These are phyloP conservation scores for Pyrus betulifolia DNA, from an alignment of 306 rosid species.

Conservation along the genomic window DNA sequence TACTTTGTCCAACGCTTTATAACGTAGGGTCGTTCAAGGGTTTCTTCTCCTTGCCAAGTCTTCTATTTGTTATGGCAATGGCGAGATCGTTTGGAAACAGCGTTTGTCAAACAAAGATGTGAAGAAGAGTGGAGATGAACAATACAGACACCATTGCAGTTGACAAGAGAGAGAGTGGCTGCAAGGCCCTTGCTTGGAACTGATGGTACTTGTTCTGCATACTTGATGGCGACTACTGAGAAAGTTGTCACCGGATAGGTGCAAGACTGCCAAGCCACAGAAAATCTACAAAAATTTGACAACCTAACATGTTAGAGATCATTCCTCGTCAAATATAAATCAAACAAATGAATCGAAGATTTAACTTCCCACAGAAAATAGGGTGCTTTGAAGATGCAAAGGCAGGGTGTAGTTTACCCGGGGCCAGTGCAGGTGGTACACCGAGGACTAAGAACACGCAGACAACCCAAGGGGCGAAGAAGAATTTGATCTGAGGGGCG, in stretches of 20 bases:
- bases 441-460: conserved; percentile 74
- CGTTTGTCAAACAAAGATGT: conserved; percentile 68
- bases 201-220: conserved; percentile 71
- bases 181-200: conserved; percentile 62
- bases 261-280: conserved; percentile 93
- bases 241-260: conserved; percentile 83
- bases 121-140: conserved; percentile 70
- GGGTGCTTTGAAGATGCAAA: conserved; percentile 61
- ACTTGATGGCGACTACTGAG: conserved; percentile 66
- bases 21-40: conserved; percentile 63
- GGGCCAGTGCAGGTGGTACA: conserved; percentile 34
- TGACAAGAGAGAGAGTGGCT: conserved; percentile 60
- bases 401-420: conserved; percentile 53
- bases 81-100: conserved; percentile 85
- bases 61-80: conserved; percentile 66
- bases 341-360: neutral
- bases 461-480: conserved; percentile 86
- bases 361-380: conserved; percentile 25
- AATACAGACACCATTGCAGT: conserved; percentile 57
- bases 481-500: conserved; percentile 79
- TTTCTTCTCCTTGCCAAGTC: conserved; percentile 50
- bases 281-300: conserved; percentile 45
- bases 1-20: conserved; percentile 76
- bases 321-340: neutral
- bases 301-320: neutral